A percentile compares a stretch with the other conserved stretches of the same genome.
Conservation (phyloP, 2,329 filamentous ascomycete genomes). For the Taxawa tesnikishii region DNA sequence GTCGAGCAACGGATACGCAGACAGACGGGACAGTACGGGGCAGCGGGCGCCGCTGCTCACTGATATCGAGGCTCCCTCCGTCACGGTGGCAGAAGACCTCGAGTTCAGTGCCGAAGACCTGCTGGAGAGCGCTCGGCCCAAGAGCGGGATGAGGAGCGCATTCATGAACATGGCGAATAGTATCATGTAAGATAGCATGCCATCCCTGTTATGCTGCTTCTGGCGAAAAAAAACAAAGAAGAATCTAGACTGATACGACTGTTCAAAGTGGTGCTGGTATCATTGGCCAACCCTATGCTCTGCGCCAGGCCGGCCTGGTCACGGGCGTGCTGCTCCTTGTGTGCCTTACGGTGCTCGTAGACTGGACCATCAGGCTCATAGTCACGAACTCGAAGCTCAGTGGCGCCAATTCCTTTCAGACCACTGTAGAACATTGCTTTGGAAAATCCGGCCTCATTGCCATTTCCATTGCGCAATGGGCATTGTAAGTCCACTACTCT, state of each 20-base stretch:
- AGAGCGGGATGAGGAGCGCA: constrained; percentile 72
- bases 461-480: constrained; percentile 88
- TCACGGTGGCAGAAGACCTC: constrained; percentile 53
- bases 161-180: constrained; percentile 99
- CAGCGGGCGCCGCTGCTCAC: constrained; percentile 62
- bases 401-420: constrained; percentile 87
- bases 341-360: constrained; percentile 68
- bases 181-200: constrained; percentile 54
- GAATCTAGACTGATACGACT: background rate
- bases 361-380: constrained; percentile 97
- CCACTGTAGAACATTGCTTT: constrained; percentile 92
- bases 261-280: constrained; percentile 46
- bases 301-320: constrained; percentile 77
- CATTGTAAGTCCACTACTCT: constrained; percentile 46
- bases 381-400: constrained; percentile 96
- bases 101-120: constrained; percentile 46
- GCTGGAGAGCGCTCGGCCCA: constrained; percentile 55
- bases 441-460: constrained; percentile 77
- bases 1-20: constrained; percentile 21
- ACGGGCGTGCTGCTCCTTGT: constrained; percentile 70
- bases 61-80: constrained; percentile 69
- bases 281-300: constrained; percentile 83
- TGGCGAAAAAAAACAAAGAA: too few species aligned
- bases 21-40: constrained; percentile 25
- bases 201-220: background rate